Evolutionary conservation across 2,329 filamentous ascomycete species (phyloP).

Genomic region (Hymenoscyphus scutula): DNA sequence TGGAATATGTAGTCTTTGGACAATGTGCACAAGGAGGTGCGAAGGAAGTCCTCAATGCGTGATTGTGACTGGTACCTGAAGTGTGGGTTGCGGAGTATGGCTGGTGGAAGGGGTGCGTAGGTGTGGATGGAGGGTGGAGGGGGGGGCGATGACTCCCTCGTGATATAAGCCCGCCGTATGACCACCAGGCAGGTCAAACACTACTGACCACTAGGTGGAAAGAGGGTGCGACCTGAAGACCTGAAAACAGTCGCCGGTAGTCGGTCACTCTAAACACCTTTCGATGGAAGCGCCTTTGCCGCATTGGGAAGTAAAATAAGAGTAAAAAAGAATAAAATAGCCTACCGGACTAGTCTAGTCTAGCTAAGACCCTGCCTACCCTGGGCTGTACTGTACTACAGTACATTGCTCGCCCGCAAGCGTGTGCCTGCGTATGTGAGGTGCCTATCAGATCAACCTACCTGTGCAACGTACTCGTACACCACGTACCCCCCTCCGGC

Average conservation of each 20-base stretch:
- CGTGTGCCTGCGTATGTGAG: background rate
- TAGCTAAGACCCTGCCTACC: background rate
- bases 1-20: conserved; percentile 11
- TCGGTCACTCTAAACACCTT: background rate
- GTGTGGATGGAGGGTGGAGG: conserved; percentile 1
- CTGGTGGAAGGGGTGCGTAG: background rate
- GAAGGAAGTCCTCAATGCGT: conserved; percentile 1
- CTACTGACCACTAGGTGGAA: too few relatives aligned
- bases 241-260: conserved; percentile 2
- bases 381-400: background rate
- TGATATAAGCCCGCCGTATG: conserved; percentile 17
- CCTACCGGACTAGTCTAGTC: background rate
- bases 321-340: background rate
- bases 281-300: conserved; percentile 6
- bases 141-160: conserved; percentile 15
- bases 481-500: background rate
- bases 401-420: background rate
- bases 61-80: conserved; percentile 15
- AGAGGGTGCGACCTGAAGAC: background rate
- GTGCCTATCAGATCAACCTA: conserved; percentile 8
- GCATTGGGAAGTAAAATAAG: conserved; percentile 9
- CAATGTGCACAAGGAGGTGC: background rate
- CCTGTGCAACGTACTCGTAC: background rate
- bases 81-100: conserved; percentile 5
- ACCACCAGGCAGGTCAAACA: conserved; percentile 2